Evolutionary conservation across 257 asterid species (phyloP).

Genomic region (Nicotiana sylvestris): DNA sequence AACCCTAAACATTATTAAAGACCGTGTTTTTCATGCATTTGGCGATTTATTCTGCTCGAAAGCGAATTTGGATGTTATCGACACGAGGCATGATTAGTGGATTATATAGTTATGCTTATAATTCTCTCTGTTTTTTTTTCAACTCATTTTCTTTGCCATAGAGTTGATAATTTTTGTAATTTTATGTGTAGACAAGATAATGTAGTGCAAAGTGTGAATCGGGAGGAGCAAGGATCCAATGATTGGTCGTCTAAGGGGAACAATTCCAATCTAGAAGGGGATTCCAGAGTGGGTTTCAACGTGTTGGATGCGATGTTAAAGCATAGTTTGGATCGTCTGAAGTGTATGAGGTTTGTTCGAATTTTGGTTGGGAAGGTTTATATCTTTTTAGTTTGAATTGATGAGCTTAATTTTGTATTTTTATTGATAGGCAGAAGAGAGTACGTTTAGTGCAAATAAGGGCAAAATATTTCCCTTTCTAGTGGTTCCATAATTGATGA

Average conservation of each 20-base stretch:
- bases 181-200: conserved; percentile 15
- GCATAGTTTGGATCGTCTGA: conserved; percentile 71
- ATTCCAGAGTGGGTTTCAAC: conserved; percentile 56
- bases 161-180: not conserved
- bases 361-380: not conserved
- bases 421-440: not conserved
- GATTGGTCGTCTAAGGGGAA: conserved; percentile 15
- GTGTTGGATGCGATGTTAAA: conserved; percentile 67
- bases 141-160: not conserved
- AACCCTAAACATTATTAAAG: conserved; percentile 50
- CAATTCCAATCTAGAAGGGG: conserved; percentile 38
- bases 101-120: not conserved
- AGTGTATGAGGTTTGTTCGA: conserved; percentile 55
- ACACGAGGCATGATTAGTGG: conserved; percentile 34
- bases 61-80: conserved; percentile 23
- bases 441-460: not conserved
- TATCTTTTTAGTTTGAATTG: not conserved
- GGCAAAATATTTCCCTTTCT: not conserved
- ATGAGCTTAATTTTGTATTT: not conserved
- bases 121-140: too few relatives aligned
- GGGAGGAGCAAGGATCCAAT: conserved; percentile 17
- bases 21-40: conserved; percentile 33
- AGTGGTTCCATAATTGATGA: not conserved
- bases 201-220: conserved; percentile 13
- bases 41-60: conserved; percentile 33